Evolutionary conservation across 2,329 filamentous ascomycete genomes (phyloP), one percentile per base, ranked within the genome.

Genomic region (Talaromyces islandicus): DNA sequence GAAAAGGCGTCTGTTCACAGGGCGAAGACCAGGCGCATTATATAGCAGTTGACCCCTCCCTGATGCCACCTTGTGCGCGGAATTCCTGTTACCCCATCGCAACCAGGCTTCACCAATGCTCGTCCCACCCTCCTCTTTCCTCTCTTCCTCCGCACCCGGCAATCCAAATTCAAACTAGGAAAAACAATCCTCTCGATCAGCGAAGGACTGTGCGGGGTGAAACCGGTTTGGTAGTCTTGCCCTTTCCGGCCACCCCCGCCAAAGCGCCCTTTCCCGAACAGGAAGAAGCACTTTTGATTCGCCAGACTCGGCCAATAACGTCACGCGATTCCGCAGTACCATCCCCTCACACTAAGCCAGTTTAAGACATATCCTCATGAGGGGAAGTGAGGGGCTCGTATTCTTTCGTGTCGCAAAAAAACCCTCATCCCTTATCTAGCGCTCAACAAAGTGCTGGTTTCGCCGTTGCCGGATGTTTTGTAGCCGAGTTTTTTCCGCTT

Each of bases 261-360:
- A 10, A 43, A 7, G n/a, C 17, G 24, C 51, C 46, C 32, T 53
- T 21, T 21, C 58, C 58, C 14, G 9, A 56, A 41, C 4, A 27
- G 54, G 58, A 52, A 56, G 32, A 17, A 56, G 1, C 32, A 19
- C 14, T 2, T n/a, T 9, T 60, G 54, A 60, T 60, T 60, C 25
- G 59, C 17, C 9, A 32, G 12, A 4, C 7, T 12, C 1, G 1
- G n/a, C 27, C 35, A 14, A 30, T 11, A 1, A 9, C 7, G 14
- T 21, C 10, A 9, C 9, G 21, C 55, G 1, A 27, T 11, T 4
- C 1, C 11, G 27, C 2, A 32, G n/a, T 2, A 29, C 4, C 21
- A 2, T 57, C 59, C 29, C 59, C 59, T 48, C 59, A 58, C 55
- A 1, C 59, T 57, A 60, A 29, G 5, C 54, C 27, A 1, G 1